Conservation (phyloP, 805 yeast species). For the Saccharomycopsis schoenii region DNA sequence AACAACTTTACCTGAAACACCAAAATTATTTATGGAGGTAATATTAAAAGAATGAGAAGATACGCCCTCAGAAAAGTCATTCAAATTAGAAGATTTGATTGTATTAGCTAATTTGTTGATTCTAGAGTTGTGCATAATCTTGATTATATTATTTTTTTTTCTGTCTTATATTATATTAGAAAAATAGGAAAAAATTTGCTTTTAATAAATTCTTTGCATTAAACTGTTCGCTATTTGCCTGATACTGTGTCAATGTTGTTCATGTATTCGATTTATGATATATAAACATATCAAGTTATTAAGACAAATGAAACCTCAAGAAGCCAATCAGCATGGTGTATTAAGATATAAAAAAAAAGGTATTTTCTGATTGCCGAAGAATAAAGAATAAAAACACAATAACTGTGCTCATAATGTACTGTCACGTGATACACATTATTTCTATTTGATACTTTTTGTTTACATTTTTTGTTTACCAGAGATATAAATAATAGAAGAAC, state of each 20-base stretch:
- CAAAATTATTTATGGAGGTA: constrained; percentile 33
- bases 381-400: neutral
- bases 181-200: too few relatives aligned
- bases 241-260: too few relatives aligned
- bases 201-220: too few relatives aligned
- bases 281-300: too few relatives aligned
- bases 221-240: too few relatives aligned
- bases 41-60: constrained; percentile 22
- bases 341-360: too few relatives aligned
- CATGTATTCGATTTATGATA: too few relatives aligned
- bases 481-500: neutral
- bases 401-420: neutral
- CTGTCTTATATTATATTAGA: neutral
- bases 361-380: too few relatives aligned
- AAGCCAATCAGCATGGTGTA: too few relatives aligned
- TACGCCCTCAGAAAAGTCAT: constrained; percentile 26
- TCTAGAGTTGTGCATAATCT: constrained; percentile 17
- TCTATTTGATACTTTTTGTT: constrained; percentile 7
- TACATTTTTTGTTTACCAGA: constrained; percentile 6
- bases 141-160: neutral
- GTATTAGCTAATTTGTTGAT: constrained; percentile 20
- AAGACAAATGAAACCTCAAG: too few relatives aligned
- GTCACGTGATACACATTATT: neutral
- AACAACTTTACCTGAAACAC: constrained; percentile 53
- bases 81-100: constrained; percentile 17